These are phyloP conservation scores for Xanthoparmelia taractica DNA, from an alignment of 495 filamentous ascomycete genomes.

Conservation along the genomic window DNA sequence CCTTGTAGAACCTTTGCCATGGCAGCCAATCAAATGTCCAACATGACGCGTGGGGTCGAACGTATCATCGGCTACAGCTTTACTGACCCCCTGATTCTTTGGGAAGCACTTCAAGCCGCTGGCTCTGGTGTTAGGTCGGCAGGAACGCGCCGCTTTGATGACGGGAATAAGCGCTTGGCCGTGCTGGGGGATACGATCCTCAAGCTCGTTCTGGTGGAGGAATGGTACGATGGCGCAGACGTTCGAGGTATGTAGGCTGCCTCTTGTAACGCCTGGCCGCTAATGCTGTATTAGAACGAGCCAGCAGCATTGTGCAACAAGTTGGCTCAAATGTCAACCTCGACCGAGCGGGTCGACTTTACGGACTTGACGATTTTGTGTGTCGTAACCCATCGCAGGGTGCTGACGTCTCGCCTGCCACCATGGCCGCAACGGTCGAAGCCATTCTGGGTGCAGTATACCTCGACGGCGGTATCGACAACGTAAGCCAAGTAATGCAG, in stretches of 20 bases:
- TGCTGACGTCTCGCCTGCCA: neutral
- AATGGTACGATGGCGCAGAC: slow-evolving; percentile 7
- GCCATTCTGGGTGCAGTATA: slow-evolving; percentile 16
- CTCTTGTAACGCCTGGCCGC: neutral
- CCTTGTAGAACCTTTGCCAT: neutral
- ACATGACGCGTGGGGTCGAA: slow-evolving; percentile 9
- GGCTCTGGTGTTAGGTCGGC: neutral
- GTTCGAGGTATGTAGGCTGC: slow-evolving; percentile 1
- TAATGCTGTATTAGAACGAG: neutral
- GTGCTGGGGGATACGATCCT: slow-evolving; percentile 17
- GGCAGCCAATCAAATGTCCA: neutral
- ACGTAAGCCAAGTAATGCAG: neutral
- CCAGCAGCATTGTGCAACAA: neutral
- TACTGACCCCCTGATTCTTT: slow-evolving; percentile 7
- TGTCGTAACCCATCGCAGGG: neutral
- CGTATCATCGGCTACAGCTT: slow-evolving; percentile 10
- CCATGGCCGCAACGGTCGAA: slow-evolving; percentile 11
- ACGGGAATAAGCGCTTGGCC: slow-evolving; percentile 21
- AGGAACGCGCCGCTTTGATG: neutral
- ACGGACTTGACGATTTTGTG: slow-evolving; percentile 8
- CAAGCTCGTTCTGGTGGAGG: neutral
- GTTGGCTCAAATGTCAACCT: slow-evolving; percentile 10
- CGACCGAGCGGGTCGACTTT: neutral
- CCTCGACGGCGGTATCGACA: slow-evolving; percentile 7
- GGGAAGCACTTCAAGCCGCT: slow-evolving; percentile 21